Conservation (phyloP, 495 filamentous ascomycete species). For the Neurospora terricola region DNA sequence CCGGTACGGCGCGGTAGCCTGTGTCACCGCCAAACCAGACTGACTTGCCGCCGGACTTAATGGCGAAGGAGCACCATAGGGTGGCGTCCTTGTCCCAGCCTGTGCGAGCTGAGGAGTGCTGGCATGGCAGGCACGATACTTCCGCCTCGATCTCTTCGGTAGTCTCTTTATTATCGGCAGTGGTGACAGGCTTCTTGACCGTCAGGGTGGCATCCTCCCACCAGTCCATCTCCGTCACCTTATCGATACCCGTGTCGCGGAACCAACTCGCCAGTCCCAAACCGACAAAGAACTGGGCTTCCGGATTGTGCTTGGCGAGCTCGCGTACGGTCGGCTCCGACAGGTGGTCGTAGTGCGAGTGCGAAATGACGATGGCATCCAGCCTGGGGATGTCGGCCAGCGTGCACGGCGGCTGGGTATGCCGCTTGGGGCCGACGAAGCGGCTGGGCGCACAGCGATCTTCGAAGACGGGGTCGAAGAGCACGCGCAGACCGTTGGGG, state of each 20-base stretch:
- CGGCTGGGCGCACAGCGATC: slow-evolving; percentile 71
- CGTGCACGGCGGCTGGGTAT: slow-evolving; percentile 66
- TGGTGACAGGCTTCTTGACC: slow-evolving; percentile 28
- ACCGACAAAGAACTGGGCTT: slow-evolving; percentile 81
- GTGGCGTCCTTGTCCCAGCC: slow-evolving; percentile 61
- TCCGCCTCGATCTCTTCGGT: slow-evolving; percentile 51
- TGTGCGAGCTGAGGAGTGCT: slow-evolving; percentile 67
- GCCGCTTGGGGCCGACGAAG: slow-evolving; percentile 68
- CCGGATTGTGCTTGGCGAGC: slow-evolving; percentile 61
- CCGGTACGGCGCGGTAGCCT: slow-evolving; percentile 78
- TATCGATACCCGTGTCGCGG: slow-evolving; percentile 48
- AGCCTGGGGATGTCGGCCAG: slow-evolving; percentile 73
- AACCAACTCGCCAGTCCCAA: slow-evolving; percentile 90
- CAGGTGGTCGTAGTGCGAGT: slow-evolving; percentile 92
- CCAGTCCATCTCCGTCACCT: slow-evolving; percentile 90
- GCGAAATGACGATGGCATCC: slow-evolving; percentile 84
- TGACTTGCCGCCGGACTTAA: slow-evolving; percentile 63
- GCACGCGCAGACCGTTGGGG: slow-evolving; percentile 72
- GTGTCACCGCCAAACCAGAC: slow-evolving; percentile 71
- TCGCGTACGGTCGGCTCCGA: slow-evolving; percentile 63
- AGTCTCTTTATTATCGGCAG: slow-evolving; percentile 20
- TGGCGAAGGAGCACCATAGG: slow-evolving; percentile 80
- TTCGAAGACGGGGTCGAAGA: slow-evolving; percentile 95
- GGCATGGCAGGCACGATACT: slow-evolving; percentile 75
- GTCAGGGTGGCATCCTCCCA: slow-evolving; percentile 76